Conservation (phyloP, 352 stramenopile genomes). For the Globisporangium nagaii region DNA sequence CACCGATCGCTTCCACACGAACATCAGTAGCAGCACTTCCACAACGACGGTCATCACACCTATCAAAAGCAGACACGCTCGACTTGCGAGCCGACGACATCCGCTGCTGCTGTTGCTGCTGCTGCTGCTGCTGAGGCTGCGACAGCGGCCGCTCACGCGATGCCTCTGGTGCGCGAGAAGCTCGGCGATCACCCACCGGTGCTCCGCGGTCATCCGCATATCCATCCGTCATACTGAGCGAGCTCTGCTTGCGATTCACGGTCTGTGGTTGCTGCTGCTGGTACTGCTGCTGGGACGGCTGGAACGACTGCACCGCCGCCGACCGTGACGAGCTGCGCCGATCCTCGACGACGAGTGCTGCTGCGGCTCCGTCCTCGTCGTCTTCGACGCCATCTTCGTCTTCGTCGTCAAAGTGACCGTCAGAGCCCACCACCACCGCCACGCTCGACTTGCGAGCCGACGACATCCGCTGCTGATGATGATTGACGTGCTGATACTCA, state of each 20-base stretch:
- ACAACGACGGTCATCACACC: too few species aligned
- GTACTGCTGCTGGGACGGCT: background rate
- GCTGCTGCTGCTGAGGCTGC: background rate
- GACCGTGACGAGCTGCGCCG: conserved; percentile 1
- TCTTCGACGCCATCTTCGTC: background rate
- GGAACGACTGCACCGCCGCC: background rate
- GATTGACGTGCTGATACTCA: too few species aligned
- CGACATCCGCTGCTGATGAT: background rate
- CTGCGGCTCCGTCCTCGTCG: background rate
- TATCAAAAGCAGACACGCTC: background rate
- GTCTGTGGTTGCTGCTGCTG: too few species aligned
- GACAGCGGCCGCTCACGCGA: too few species aligned
- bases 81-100: background rate
- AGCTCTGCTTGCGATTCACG: conserved; percentile 7
- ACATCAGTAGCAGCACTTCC: too few species aligned
- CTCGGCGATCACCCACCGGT: background rate
- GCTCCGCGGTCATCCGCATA: background rate
- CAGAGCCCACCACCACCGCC: background rate
- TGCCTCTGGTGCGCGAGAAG: background rate
- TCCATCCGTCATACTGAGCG: conserved; percentile 10
- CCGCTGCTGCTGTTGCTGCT: background rate
- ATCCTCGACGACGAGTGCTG: background rate
- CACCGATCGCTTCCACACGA: too few species aligned
- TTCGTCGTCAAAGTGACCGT: background rate
- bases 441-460: background rate